Conservation (phyloP, 169 alveolate genomes). For the Plasmodium gallinaceum region DNA sequence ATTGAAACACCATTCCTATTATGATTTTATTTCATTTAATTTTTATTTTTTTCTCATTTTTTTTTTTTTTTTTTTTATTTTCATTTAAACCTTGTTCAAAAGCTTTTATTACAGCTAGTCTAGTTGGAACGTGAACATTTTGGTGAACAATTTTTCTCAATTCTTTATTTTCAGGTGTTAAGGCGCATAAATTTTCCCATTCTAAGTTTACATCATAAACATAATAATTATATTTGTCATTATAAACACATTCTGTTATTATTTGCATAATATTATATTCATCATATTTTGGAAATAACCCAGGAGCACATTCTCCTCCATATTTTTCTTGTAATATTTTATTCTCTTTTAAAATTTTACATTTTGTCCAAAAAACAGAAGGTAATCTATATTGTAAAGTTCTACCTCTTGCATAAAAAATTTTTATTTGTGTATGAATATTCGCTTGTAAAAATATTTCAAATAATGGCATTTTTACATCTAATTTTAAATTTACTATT, state of each 20-base stretch:
- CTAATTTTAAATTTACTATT: constrained; percentile 62
- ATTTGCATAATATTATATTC: constrained; percentile 78
- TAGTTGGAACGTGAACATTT: constrained; percentile 81
- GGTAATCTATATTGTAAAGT: constrained; percentile 76
- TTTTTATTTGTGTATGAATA: constrained; percentile 75
- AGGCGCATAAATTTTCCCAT: constrained; percentile 82
- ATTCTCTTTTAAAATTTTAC: constrained; percentile 78
- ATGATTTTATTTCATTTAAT: too few species aligned
- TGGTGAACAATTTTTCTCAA: constrained; percentile 78
- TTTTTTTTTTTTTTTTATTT: neutral
- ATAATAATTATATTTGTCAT: constrained; percentile 61
- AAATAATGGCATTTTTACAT: constrained; percentile 75
- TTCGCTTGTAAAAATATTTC: constrained; percentile 72
- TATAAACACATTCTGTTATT: constrained; percentile 78
- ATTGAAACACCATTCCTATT: too few species aligned
- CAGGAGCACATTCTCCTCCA: constrained; percentile 84
- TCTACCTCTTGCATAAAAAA: constrained; percentile 74
- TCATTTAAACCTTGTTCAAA: constrained; percentile 81
- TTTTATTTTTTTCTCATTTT: too few species aligned
- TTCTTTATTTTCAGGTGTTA: constrained; percentile 81
- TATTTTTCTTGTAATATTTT: constrained; percentile 77
- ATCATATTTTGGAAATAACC: constrained; percentile 81
- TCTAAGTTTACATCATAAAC: constrained; percentile 78
- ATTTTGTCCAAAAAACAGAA: constrained; percentile 79
- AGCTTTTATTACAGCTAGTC: constrained; percentile 82